Evolutionary conservation across 2,329 filamentous ascomycete species (phyloP).

Genomic region (Monosporascus ibericus): DNA sequence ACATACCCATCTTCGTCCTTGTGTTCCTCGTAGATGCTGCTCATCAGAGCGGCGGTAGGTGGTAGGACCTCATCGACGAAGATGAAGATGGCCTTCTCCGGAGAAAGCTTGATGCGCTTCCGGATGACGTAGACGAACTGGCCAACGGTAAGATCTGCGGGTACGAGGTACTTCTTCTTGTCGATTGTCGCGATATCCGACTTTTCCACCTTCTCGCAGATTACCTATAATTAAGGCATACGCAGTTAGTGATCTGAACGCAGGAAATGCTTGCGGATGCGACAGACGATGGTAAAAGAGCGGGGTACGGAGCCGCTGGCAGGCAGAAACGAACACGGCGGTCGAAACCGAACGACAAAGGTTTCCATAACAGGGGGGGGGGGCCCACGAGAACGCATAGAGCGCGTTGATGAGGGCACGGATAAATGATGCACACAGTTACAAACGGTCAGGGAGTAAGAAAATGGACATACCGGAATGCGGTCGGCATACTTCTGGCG

Average conservation of each 20-base stretch:
- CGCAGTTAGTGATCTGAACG: constrained; percentile 12
- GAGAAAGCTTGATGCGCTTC: constrained; percentile 98
- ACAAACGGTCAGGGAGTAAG: background rate
- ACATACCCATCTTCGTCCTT: constrained; percentile 71
- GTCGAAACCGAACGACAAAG: background rate
- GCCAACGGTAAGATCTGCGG: constrained; percentile 93
- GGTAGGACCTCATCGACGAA: constrained; percentile 98
- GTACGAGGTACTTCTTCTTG: constrained; percentile 99
- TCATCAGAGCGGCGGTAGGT: constrained; percentile 95
- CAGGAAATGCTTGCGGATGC: background rate
- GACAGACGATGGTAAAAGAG: background rate
- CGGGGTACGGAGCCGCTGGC: background rate
- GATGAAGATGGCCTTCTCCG: constrained; percentile 99
- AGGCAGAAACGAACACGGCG: no score
- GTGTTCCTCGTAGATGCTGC: constrained; percentile 99
- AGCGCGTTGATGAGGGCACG: background rate
- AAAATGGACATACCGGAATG: constrained; percentile 72
- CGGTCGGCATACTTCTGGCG: constrained; percentile 98
- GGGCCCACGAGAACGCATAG: background rate
- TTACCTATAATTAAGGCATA: constrained; percentile 57
- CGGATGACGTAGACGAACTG: constrained; percentile 99
- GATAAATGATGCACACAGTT: no score
- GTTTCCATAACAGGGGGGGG: background rate
- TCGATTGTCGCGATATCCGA: constrained; percentile 99
- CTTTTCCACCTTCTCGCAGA: constrained; percentile 99